Base-by-base conservation (phyloP, 2,329 filamentous ascomycete species). In the Neobulgaria alba region DNA sequence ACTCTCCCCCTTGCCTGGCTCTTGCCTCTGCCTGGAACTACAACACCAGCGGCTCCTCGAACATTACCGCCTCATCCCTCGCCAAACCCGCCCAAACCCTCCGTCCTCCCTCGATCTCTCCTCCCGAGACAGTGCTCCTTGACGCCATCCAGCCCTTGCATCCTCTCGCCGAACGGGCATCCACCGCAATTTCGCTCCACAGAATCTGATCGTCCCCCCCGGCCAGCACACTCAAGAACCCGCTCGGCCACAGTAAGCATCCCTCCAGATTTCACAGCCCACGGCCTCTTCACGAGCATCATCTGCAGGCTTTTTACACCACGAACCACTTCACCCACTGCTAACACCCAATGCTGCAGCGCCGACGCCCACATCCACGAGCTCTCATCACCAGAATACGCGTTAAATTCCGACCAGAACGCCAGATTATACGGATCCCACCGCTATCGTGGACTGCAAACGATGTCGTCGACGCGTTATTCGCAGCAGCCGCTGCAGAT, bases 331-430 rank as follows among this genome's bases (percentile, higher is more conserved):
- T 35, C 42, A 43, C 29, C 7, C 23, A 44, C 38, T 33, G 42
- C 52, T 52, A 49, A 53, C 36, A 43, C 29, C 47, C 47, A 41
- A 46, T 48, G 38, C 45, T 46, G 29, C 48, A 49, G 47, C 49
- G 29, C 29, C 29, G 37, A 33, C 21, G 23, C 37, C 42, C 15
- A 42, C 23, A 75, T 85, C 49, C 68, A 79, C 44, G 87, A 87
- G 55, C 59, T 88, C 48, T 69, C 73, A 14, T 72, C 82, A 88
- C 56, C 79, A 80, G 35, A 33, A 37, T 38, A 54, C 52, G 48
- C 50, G 50, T 54, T 43, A 38, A 39, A 17, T 15, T 35, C 14
- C 34, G 43, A 29, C 15, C 33, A 36, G 33, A 20, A 3, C 17
- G n/a, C 5, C 9, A 16, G 14, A 29, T 29, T 29, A 10, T 29